Conservation (phyloP, 1,284 basidiomycete genomes). For the Cutaneotrichosporon curvatum region DNA sequence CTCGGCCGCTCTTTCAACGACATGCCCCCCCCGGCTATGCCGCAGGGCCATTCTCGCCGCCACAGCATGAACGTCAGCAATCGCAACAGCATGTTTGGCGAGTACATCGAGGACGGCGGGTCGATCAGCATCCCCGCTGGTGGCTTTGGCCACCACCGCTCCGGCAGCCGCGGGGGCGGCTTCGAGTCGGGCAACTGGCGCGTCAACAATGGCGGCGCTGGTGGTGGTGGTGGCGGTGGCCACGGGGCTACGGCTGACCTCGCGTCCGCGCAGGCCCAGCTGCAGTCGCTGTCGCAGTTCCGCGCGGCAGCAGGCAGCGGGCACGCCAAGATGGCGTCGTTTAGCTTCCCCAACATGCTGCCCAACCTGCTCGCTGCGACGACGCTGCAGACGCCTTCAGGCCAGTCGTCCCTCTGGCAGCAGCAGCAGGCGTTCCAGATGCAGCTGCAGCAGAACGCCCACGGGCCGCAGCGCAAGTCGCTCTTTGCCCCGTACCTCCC, state of each 20-base stretch:
- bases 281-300: constrained; percentile 94
- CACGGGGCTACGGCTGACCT: constrained; percentile 58
- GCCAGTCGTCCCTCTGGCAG: constrained; percentile 57
- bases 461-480: constrained; percentile 90
- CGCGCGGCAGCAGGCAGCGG: constrained; percentile 89
- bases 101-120: constrained; percentile 34
- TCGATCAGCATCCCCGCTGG: constrained; percentile 27
- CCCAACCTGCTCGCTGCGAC: constrained; percentile 92
- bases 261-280: constrained; percentile 82
- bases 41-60: constrained; percentile 72
- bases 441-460: constrained; percentile 76
- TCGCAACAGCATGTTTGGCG: constrained; percentile 38
- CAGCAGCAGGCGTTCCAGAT: constrained; percentile 71
- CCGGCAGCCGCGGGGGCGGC: constrained; percentile 43
- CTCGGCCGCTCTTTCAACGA: constrained; percentile 20
- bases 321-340: constrained; percentile 93
- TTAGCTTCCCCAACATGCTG: constrained; percentile 94
- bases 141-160: constrained; percentile 60
- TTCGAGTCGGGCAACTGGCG: constrained; percentile 69
- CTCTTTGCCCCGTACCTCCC: constrained; percentile 98
- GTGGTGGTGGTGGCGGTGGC: constrained; percentile 54
- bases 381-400: constrained; percentile 58
- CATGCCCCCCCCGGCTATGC: constrained; percentile 24
- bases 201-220: constrained; percentile 60
- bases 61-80: constrained; percentile 81